Conservation (phyloP, 768 basidiomycete species). For the Termitomyces bulborhizus region DNA sequence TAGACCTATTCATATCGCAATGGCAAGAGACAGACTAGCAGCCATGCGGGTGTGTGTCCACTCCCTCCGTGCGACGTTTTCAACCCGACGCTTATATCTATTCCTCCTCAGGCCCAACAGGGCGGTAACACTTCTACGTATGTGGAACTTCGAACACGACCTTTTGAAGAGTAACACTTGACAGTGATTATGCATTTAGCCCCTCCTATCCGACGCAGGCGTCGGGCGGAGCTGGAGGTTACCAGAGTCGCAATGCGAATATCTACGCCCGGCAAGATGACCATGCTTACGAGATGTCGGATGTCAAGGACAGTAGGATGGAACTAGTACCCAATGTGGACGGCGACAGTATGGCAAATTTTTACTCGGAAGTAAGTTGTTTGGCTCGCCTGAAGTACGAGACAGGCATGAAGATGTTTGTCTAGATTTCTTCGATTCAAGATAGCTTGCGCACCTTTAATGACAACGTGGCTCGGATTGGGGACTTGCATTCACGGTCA, state of each 20-base stretch:
- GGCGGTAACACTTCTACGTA: slow-evolving; percentile 45
- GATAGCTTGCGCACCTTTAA: slow-evolving; percentile 64
- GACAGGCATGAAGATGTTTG: not conserved
- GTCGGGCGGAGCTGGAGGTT: slow-evolving; percentile 41
- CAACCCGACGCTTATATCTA: slow-evolving; percentile 4
- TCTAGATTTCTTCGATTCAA: slow-evolving; percentile 73
- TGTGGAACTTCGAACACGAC: slow-evolving; percentile 18
- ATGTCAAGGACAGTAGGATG: slow-evolving; percentile 53
- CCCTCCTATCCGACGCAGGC: slow-evolving; percentile 67
- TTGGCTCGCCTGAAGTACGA: not conserved
- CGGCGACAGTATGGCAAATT: slow-evolving; percentile 57
- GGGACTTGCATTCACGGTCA: slow-evolving; percentile 68
- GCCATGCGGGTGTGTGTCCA: slow-evolving; percentile 63
- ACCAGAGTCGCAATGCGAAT: slow-evolving; percentile 45
- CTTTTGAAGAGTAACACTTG: slow-evolving; percentile 4
- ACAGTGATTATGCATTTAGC: slow-evolving; percentile 24
- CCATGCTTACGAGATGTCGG: slow-evolving; percentile 65
- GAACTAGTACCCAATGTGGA: slow-evolving; percentile 34
- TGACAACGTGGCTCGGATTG: slow-evolving; percentile 60
- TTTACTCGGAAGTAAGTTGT: slow-evolving; percentile 54
- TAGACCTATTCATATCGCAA: slow-evolving; percentile 25
- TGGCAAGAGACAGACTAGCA: slow-evolving; percentile 90
- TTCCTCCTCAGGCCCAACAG: slow-evolving; percentile 54
- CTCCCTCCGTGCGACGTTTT: not conserved
- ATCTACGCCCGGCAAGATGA: slow-evolving; percentile 67